phyloP scores from a whole-genome alignment of 495 filamentous ascomycete genomes.

The Aspergillus biplanus region DNA sequence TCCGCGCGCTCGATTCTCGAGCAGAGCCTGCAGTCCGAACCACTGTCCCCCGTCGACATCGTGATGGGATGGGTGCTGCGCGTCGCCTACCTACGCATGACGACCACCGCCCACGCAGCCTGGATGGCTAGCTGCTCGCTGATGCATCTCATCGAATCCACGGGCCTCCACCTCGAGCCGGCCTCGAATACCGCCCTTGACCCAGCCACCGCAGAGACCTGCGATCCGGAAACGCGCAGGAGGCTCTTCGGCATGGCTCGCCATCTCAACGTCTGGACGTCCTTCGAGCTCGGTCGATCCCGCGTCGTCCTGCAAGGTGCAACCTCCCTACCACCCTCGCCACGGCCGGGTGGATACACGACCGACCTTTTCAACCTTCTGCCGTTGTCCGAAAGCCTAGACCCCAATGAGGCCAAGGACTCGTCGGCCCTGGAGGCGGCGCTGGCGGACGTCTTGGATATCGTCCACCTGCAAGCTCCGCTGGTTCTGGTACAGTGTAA shows the following conservation, averaged over 20 bases:
- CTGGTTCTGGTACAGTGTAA: slow-evolving; percentile 54
- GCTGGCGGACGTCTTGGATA: slow-evolving; percentile 41
- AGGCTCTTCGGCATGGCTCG: slow-evolving; percentile 54
- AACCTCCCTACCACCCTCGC: slow-evolving; percentile 34
- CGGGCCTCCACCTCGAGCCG: slow-evolving; percentile 53
- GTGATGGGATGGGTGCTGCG: slow-evolving; percentile 58
- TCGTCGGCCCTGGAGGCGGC: slow-evolving; percentile 41
- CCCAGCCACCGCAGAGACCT: slow-evolving; percentile 22
- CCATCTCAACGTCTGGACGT: slow-evolving; percentile 55
- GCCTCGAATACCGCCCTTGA: slow-evolving; percentile 27
- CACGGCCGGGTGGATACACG: slow-evolving; percentile 23
- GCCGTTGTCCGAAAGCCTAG: slow-evolving; percentile 49
- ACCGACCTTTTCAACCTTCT: slow-evolving; percentile 48
- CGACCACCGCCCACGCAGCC: slow-evolving; percentile 53
- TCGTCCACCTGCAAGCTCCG: slow-evolving; percentile 40
- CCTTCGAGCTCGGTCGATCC: slow-evolving; percentile 58
- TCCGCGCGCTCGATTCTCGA: slow-evolving; percentile 50
- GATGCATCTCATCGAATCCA: slow-evolving; percentile 59
- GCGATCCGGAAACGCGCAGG: slow-evolving; percentile 43
- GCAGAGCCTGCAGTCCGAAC: slow-evolving; percentile 35
- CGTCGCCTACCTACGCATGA: slow-evolving; percentile 55
- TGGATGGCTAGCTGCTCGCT: slow-evolving; percentile 60
- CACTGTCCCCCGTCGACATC: slow-evolving; percentile 39
- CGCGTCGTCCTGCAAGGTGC: slow-evolving; percentile 49
- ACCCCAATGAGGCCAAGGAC: slow-evolving; percentile 41